Evolutionary conservation across 768 basidiomycete species (phyloP).

Genomic region (Lactifluus rugatus): DNA sequence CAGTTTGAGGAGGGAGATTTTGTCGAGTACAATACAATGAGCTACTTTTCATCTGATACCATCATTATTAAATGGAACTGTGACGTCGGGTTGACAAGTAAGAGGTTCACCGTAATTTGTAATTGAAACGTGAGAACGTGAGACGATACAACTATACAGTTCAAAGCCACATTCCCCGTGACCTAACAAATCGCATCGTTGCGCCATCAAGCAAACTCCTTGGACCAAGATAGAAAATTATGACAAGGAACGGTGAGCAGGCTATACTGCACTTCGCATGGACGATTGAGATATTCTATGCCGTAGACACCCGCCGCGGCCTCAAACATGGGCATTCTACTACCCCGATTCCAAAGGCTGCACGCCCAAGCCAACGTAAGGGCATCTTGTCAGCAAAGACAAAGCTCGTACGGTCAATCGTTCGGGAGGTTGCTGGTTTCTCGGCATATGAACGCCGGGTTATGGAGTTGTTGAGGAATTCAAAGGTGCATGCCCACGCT

Average conservation of each 20-base stretch:
- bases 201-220: slow-evolving; percentile 29
- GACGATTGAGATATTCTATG: neutral
- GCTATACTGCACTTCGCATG: neutral
- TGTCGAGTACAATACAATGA: slow-evolving; percentile 10
- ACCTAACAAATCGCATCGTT: neutral
- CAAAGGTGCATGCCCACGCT: slow-evolving; percentile 53
- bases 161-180: slow-evolving; percentile 34
- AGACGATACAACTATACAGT: slow-evolving; percentile 43
- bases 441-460: slow-evolving; percentile 96
- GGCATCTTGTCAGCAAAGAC: slow-evolving; percentile 84
- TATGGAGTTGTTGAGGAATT: slow-evolving; percentile 96
- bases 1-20: slow-evolving; percentile 1
- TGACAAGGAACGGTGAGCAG: slow-evolving; percentile 69
- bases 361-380: slow-evolving; percentile 85
- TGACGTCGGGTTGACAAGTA: too few relatives aligned
- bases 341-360: slow-evolving; percentile 64
- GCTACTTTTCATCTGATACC: slow-evolving; percentile 14
- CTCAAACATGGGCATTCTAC: slow-evolving; percentile 85
- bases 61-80: neutral
- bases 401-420: slow-evolving; percentile 85
- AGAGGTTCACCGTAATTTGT: neutral
- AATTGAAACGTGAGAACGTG: slow-evolving; percentile 18
- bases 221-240: slow-evolving; percentile 42
- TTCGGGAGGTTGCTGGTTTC: slow-evolving; percentile 97
- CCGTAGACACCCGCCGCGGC: slow-evolving; percentile 72